Evolutionary conservation across 306 rosid species (phyloP).

Genomic region (Quercus parvula): DNA sequence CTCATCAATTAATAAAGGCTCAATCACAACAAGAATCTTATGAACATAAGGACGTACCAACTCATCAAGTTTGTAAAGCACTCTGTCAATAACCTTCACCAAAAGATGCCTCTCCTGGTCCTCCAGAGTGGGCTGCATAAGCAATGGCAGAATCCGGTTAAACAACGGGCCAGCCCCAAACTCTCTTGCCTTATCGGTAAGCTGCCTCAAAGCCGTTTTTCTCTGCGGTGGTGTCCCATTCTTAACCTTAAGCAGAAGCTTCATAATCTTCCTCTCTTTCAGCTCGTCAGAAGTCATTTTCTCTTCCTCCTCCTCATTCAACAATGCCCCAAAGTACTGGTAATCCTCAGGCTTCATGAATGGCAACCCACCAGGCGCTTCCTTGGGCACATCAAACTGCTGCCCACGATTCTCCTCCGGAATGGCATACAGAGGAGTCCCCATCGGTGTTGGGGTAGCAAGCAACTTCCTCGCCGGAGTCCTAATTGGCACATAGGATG

Average conservation of each 20-base stretch:
- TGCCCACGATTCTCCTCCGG: constrained; percentile 84
- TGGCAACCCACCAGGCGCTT: constrained; percentile 66
- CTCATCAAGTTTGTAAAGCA: constrained; percentile 91
- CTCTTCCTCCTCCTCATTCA: constrained; percentile 74
- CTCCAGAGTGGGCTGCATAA: constrained; percentile 78
- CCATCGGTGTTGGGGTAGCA: constrained; percentile 65
- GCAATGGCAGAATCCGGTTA: constrained; percentile 68
- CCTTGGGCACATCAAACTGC: constrained; percentile 76
- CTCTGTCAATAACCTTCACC: constrained; percentile 85
- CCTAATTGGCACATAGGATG: constrained; percentile 62
- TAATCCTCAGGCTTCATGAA: constrained; percentile 81
- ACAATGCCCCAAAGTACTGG: constrained; percentile 67
- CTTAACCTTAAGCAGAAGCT: constrained; percentile 73
- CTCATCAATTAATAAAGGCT: constrained; percentile 91
- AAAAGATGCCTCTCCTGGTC: constrained; percentile 81
- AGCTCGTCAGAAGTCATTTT: constrained; percentile 68
- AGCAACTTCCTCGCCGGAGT: constrained; percentile 77
- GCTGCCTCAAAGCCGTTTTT: constrained; percentile 72
- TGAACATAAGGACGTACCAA: constrained; percentile 93
- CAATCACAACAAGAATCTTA: constrained; percentile 95
- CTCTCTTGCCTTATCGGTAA: constrained; percentile 75
- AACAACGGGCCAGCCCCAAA: constrained; percentile 78
- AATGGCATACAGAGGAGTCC: constrained; percentile 63
- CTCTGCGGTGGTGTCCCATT: constrained; percentile 77
- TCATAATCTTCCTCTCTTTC: constrained; percentile 80